These are phyloP conservation scores for Aegilops speltoides DNA, from an alignment of 176 grass and related monocot genomes.

Conservation along the genomic window DNA sequence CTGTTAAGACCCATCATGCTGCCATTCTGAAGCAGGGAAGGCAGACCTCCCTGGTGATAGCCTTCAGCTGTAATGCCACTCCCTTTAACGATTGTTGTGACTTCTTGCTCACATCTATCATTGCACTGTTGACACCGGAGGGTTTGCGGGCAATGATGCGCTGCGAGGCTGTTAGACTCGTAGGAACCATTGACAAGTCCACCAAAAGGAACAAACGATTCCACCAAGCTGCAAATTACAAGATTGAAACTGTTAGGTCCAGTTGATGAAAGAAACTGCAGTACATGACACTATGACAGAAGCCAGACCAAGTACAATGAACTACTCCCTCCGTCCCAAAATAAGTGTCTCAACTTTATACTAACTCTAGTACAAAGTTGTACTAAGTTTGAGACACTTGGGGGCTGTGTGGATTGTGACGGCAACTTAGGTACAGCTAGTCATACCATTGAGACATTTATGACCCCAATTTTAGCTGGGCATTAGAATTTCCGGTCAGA, in stretches of 20 bases:
- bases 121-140: slow-evolving; percentile 70
- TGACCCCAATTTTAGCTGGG: neutral
- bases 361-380: too few species aligned
- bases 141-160: slow-evolving; percentile 38
- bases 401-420: too few species aligned
- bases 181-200: slow-evolving; percentile 44
- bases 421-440: neutral
- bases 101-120: slow-evolving; percentile 80
- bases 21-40: slow-evolving; percentile 64
- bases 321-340: neutral
- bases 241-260: slow-evolving; percentile 27
- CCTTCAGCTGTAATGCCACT: slow-evolving; percentile 50
- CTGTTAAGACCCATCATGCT: slow-evolving; percentile 40
- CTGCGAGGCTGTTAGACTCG: slow-evolving; percentile 29
- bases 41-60: slow-evolving; percentile 36
- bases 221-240: slow-evolving; percentile 48
- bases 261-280: neutral
- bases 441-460: neutral
- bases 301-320: neutral
- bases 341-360: too few species aligned
- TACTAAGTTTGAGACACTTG: too few species aligned
- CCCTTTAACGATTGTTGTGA: slow-evolving; percentile 52
- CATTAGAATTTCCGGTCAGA: neutral
- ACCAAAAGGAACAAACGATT: slow-evolving; percentile 69
- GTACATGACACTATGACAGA: neutral